Conservation (phyloP, 371 early-diverging fungal genomes). For the Funneliformis caledonium region DNA sequence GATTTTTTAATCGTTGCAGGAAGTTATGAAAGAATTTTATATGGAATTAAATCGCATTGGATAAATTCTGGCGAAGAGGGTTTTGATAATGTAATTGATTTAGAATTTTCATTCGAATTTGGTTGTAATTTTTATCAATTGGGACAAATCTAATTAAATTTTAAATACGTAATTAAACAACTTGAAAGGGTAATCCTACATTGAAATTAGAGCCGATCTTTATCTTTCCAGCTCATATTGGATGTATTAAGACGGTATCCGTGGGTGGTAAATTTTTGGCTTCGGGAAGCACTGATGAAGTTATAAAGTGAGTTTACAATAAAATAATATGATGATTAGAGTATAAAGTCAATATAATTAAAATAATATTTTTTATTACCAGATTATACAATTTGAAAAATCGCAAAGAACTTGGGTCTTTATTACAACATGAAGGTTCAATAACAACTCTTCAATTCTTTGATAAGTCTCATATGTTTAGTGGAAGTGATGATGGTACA, state of each 20-base stretch:
- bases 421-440: constrained; percentile 89
- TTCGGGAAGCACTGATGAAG: constrained; percentile 96
- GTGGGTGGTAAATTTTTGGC: constrained; percentile 81
- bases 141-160: neutral
- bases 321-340: neutral
- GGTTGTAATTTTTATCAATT: too few species aligned
- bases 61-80: constrained; percentile 40
- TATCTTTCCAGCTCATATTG: constrained; percentile 94
- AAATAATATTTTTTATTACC: neutral
- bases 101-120: neutral
- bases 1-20: constrained; percentile 81
- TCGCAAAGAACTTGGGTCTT: constrained; percentile 88
- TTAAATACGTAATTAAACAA: neutral
- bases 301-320: constrained; percentile 64
- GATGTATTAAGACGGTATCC: constrained; percentile 86
- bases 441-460: constrained; percentile 85
- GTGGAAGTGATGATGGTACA: constrained; percentile 88
- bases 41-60: constrained; percentile 82
- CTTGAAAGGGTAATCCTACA: constrained; percentile 42
- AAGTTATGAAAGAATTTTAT: constrained; percentile 94
- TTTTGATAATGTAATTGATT: constrained; percentile 11
- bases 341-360: neutral
- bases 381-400: constrained; percentile 86
- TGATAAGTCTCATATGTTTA: constrained; percentile 81
- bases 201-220: constrained; percentile 76